phyloP scores from a whole-genome alignment of 805 yeast genomes.

The Candida bentonensis region DNA sequence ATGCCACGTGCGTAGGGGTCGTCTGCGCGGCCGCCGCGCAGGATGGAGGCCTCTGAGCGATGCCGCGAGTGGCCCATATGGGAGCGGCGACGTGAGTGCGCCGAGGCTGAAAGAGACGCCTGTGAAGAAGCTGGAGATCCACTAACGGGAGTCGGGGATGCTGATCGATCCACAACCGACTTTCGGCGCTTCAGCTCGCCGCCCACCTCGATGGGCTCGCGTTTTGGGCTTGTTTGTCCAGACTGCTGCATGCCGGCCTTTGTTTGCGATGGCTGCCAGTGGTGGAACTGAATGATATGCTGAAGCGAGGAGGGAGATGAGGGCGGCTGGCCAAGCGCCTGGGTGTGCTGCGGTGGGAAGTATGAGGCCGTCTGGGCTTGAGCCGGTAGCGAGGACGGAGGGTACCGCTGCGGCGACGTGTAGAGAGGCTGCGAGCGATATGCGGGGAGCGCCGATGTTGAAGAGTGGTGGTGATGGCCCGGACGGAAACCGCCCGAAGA shows the following conservation, averaged over 20 bases:
- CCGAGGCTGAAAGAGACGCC: background rate
- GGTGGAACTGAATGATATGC: slow-evolving; percentile 41
- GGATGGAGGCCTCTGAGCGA: background rate
- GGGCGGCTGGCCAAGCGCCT: slow-evolving; percentile 11
- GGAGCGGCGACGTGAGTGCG: background rate
- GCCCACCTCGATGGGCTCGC: background rate
- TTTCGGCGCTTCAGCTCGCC: background rate
- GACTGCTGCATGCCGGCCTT: slow-evolving; percentile 1
- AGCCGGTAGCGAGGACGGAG: slow-evolving; percentile 1
- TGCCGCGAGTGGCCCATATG: background rate
- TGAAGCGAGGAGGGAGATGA: slow-evolving; percentile 24
- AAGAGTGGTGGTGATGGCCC: slow-evolving; percentile 9
- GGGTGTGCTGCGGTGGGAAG: slow-evolving; percentile 13
- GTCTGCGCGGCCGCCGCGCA: background rate
- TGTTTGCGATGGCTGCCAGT: slow-evolving; percentile 32
- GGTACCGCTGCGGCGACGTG: slow-evolving; percentile 4
- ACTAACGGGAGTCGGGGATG: background rate
- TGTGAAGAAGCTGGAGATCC: background rate
- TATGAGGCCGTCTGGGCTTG: slow-evolving; percentile 5
- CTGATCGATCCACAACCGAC: background rate
- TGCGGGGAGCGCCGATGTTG: slow-evolving; percentile 13
- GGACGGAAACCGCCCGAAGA: slow-evolving; percentile 11
- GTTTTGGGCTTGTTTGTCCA: background rate
- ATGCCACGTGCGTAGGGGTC: background rate
- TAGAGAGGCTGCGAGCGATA: slow-evolving; percentile 6